These are phyloP conservation scores for Gymnopilus dilepis DNA, from an alignment of 768 basidiomycete genomes.

Conservation along the genomic window DNA sequence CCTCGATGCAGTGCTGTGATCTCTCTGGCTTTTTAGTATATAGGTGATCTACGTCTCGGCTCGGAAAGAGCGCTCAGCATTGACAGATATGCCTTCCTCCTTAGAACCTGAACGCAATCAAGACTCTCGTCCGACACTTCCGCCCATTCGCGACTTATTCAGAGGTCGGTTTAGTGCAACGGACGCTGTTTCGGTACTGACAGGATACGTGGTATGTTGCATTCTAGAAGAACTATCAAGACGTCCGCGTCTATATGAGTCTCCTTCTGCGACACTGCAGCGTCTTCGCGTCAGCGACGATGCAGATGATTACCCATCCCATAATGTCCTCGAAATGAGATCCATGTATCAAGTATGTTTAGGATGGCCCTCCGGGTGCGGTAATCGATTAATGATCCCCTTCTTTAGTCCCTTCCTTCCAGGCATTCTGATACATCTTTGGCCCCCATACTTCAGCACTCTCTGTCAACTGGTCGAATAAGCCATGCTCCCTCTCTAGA, in stretches of 20 bases:
- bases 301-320: slow-evolving; percentile 24
- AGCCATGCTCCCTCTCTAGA: neutral
- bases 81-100: slow-evolving; percentile 31
- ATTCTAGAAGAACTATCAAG: slow-evolving; percentile 53
- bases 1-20: slow-evolving; percentile 4
- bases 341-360: slow-evolving; percentile 16
- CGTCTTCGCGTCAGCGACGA: slow-evolving; percentile 49
- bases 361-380: neutral
- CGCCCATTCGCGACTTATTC: slow-evolving; percentile 74
- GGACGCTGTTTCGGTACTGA: slow-evolving; percentile 2
- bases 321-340: slow-evolving; percentile 2
- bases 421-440: slow-evolving; percentile 11
- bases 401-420: slow-evolving; percentile 5
- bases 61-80: slow-evolving; percentile 14
- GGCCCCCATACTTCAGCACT: neutral
- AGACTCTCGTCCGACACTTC: slow-evolving; percentile 60
- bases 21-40: slow-evolving; percentile 18
- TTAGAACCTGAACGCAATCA: slow-evolving; percentile 32
- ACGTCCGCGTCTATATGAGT: slow-evolving; percentile 39
- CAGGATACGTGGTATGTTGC: slow-evolving; percentile 9
- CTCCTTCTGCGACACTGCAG: slow-evolving; percentile 46
- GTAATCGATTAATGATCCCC: neutral
- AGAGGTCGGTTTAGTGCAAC: slow-evolving; percentile 44
- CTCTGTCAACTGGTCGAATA: neutral
- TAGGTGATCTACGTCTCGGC: slow-evolving; percentile 20